These are phyloP conservation scores for Begonia fuchsioides DNA, from an alignment of 306 rosid species.

Conservation along the genomic window DNA sequence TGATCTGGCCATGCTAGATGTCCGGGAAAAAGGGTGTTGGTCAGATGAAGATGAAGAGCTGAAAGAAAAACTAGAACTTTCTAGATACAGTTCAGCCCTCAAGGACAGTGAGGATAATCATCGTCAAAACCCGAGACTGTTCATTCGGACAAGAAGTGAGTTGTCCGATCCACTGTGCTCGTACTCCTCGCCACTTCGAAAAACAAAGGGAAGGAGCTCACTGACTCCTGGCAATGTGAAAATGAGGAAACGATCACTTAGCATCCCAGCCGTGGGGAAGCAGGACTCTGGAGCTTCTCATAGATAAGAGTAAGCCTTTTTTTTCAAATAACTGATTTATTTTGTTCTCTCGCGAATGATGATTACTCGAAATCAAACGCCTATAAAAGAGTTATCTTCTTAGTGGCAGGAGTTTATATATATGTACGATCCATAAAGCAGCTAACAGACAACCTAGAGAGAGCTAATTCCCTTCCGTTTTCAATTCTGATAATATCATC, in stretches of 20 bases:
- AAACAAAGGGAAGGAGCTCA: slow-evolving; percentile 31
- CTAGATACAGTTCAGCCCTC: slow-evolving; percentile 13
- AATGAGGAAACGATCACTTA: slow-evolving; percentile 60
- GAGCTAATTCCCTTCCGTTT: neutral
- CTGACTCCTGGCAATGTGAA: slow-evolving; percentile 26
- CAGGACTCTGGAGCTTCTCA: slow-evolving; percentile 65
- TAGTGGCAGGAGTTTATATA: no score
- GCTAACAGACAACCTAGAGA: neutral
- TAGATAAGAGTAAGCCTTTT: slow-evolving; percentile 14
- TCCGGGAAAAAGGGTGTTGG: slow-evolving; percentile 40
- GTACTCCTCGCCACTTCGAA: slow-evolving; percentile 33
- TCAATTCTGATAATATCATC: neutral
- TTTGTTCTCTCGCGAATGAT: no score
- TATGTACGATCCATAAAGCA: neutral
- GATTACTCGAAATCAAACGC: no score
- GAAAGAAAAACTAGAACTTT: slow-evolving; percentile 14
- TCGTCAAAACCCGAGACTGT: slow-evolving; percentile 32
- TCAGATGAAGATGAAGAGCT: slow-evolving; percentile 35
- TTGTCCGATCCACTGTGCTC: slow-evolving; percentile 32
- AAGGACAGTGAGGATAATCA: slow-evolving; percentile 23
- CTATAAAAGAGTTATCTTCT: no score
- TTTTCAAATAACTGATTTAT: no score
- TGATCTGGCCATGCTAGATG: slow-evolving; percentile 75
- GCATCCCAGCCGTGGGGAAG: slow-evolving; percentile 63
- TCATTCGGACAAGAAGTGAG: slow-evolving; percentile 45